These are phyloP conservation scores for Porphyrellus cyaneotinctus DNA, from an alignment of 768 basidiomycete species.

Conservation along the genomic window DNA sequence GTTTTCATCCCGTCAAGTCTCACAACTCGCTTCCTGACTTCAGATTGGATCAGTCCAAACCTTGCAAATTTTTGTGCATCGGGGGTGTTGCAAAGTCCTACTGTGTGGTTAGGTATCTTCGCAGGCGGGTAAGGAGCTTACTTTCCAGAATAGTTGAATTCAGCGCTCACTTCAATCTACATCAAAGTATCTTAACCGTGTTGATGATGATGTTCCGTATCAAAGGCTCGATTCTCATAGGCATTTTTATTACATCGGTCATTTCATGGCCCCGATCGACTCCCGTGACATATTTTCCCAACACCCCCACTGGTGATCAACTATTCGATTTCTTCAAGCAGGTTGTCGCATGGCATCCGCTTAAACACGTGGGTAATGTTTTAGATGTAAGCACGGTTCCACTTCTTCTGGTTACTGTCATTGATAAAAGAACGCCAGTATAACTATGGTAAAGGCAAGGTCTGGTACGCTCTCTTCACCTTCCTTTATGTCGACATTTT, in stretches of 20 bases:
- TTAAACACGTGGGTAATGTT: conserved; percentile 59
- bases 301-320: conserved; percentile 61
- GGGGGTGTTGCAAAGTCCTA: conserved; percentile 67
- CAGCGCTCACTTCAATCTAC: conserved; percentile 1
- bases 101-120: conserved; percentile 87
- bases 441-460: conserved; percentile 55
- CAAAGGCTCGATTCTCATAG: conserved; percentile 77
- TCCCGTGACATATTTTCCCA: conserved; percentile 76
- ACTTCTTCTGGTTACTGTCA: background rate
- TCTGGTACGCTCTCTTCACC: conserved; percentile 86
- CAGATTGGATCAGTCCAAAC: conserved; percentile 41
- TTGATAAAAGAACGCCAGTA: conserved; percentile 37
- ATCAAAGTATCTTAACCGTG: conserved; percentile 61
- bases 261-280: conserved; percentile 88
- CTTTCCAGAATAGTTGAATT: background rate
- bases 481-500: conserved; percentile 89
- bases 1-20: conserved; percentile 9
- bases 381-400: conserved; percentile 49
- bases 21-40: background rate
- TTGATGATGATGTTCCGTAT: conserved; percentile 82
- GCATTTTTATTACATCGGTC: conserved; percentile 80
- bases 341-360: conserved; percentile 69
- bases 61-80: conserved; percentile 59
- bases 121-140: conserved; percentile 61
- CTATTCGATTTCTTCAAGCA: conserved; percentile 84